Percentiles rank a stretch among this genome's conserved stretches.
These are phyloP conservation scores for Blakeslea trispora DNA, from an alignment of 371 early-diverging fungal species.

Conservation along the genomic window DNA sequence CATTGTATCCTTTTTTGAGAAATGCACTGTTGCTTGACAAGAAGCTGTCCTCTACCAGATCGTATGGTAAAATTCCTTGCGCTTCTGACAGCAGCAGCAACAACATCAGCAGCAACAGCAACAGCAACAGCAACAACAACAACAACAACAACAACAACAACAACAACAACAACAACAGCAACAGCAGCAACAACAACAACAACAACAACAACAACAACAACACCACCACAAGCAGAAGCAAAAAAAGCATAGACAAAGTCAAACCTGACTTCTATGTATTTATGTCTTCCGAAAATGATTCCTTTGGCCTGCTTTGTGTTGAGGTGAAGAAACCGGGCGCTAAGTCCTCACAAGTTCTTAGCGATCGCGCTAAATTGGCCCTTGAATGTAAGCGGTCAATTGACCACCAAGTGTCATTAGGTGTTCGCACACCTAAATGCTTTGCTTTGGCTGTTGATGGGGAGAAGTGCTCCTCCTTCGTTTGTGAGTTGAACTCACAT, in stretches of 20 bases:
- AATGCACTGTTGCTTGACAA: not conserved
- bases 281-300: not conserved
- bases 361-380: not conserved
- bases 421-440: not conserved
- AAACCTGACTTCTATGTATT: not conserved
- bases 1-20: not conserved
- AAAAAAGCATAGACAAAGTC: not conserved
- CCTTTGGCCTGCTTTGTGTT: not conserved
- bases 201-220: too few relatives aligned
- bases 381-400: not conserved
- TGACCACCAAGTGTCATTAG: not conserved
- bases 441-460: not conserved
- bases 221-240: not conserved
- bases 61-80: not conserved
- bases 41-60: not conserved
- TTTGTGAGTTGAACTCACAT: not conserved
- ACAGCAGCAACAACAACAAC: too few relatives aligned
- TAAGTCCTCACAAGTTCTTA: not conserved
- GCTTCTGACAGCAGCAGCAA: too few relatives aligned
- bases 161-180: too few relatives aligned
- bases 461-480: not conserved
- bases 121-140: too few relatives aligned
- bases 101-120: too few relatives aligned
- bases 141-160: too few relatives aligned
- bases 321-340: not conserved